Evolutionary conservation across 768 basidiomycete genomes (phyloP), one percentile per base, ranked within the genome.

Genomic region (Clavulina sp.): DNA sequence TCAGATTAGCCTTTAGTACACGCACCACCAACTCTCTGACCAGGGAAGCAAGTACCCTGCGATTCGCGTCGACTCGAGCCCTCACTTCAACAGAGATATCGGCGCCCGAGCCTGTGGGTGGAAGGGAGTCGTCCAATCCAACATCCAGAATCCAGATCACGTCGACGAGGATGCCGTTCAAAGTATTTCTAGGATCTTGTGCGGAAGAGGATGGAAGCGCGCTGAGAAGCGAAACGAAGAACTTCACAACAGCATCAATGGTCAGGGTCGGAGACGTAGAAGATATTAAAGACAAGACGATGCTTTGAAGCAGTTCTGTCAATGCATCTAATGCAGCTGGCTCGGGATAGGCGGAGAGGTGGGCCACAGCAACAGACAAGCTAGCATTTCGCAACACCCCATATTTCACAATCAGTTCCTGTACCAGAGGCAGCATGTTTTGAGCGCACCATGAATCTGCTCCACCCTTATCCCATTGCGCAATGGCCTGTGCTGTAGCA

Each of bases 81-180:
- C 29, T 40, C n/a, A n/a, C n/a, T 9, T 38, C 43, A 16, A 26
- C 13, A 16, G 13, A 9, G 26, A 24, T 46, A 46, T 9, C 26
- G 26, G 26, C 13, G 26, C 13, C 13, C 43, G 26, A 7, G n/a
- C 74, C 76, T 41, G 71, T 70, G 57, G 84, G 81, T 13, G 64
- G 62, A 32, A 80, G 57, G 28, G 78, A 63, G 59, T 86, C 84
- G 52, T 89, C 86, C 53, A 88, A 63, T 56, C 81, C 76, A 33
- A 75, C 70, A 64, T 89, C 87, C 41, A 84, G 63, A 19, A 84
- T 73, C 87, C 87, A 91, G 41, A 86, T 70, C 59, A 83, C 70
- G 61, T 91, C 87, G 21, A 91, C 73, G 2, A 89, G 67, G 43
- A 76, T 63, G 58, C 86, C 84, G 7, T 80, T 79, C 52, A 87